phyloP scores from a whole-genome alignment of 2,329 filamentous ascomycete genomes.

The Cercospora beticola region DNA sequence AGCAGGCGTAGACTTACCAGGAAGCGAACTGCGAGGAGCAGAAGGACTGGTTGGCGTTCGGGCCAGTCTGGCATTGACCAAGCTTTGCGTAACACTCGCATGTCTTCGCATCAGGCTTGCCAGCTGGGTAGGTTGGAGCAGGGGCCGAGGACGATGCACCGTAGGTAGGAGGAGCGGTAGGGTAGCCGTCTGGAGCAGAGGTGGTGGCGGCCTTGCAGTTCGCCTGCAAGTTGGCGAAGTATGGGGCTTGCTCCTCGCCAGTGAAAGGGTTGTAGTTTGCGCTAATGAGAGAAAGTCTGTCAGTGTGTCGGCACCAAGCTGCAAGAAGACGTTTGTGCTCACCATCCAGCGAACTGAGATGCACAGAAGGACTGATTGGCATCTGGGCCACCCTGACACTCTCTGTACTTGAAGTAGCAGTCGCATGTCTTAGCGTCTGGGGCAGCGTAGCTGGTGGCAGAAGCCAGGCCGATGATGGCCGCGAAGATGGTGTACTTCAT shows the following conservation, averaged over 20 bases:
- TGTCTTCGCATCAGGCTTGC: background rate
- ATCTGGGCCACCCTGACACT: conserved; percentile 5
- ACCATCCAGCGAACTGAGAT: conserved; percentile 2
- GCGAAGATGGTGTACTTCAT: background rate
- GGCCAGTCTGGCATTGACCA: background rate
- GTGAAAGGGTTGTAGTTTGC: background rate
- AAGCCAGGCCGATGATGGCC: background rate
- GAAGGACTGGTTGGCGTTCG: background rate
- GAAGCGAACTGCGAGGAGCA: background rate
- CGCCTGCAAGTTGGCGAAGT: background rate
- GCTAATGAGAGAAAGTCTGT: background rate
- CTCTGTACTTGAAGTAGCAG: background rate
- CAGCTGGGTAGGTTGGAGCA: background rate
- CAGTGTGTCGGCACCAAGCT: background rate
- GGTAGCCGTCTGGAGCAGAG: background rate
- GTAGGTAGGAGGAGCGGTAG: background rate
- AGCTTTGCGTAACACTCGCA: background rate
- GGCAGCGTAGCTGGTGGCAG: background rate
- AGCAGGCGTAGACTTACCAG: background rate
- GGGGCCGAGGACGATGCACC: background rate
- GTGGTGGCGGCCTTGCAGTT: background rate
- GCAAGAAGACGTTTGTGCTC: background rate
- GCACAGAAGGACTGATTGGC: conserved; percentile 13
- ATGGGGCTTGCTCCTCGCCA: background rate
- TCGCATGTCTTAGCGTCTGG: background rate